A percentile compares a stretch with the other conserved stretches of the same genome.
Conservation (phyloP, 129 eudicot genomes). For the Silybum marianum region DNA sequence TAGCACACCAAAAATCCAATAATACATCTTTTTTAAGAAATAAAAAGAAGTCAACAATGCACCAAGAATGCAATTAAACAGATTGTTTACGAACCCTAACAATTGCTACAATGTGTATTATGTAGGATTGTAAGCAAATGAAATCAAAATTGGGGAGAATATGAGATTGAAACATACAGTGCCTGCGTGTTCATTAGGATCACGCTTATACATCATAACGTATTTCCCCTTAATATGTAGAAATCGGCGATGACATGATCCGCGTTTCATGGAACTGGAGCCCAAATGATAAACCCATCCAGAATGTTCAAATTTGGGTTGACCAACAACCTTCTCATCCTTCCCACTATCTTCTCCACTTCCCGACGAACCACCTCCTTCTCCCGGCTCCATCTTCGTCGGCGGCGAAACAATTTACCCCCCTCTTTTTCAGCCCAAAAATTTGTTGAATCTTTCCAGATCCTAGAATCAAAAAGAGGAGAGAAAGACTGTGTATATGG, state of each 20-base stretch:
- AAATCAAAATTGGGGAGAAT: not conserved
- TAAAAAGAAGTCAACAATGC: too few relatives aligned
- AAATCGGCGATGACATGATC: conserved; percentile 63
- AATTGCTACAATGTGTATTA: conserved; percentile 2
- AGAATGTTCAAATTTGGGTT: conserved; percentile 41
- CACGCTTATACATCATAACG: conserved; percentile 77
- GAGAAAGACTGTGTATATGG: not conserved
- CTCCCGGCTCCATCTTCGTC: conserved; percentile 28
- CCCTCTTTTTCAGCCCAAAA: not conserved
- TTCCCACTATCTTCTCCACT: conserved; percentile 26
- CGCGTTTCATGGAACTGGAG: conserved; percentile 61
- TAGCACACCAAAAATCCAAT: not conserved
- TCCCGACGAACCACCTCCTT: conserved; percentile 41
- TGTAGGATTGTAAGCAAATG: not conserved
- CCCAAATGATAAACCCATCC: conserved; percentile 94
- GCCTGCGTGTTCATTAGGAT: conserved; percentile 65
- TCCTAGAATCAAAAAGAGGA: not conserved
- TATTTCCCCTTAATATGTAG: conserved; percentile 65
- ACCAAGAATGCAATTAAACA: not conserved
- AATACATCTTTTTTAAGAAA: not conserved
- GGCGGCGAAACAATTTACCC: conserved; percentile 26
- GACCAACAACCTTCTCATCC: conserved; percentile 29
- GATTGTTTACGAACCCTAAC: not conserved
- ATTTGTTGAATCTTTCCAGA: not conserved
- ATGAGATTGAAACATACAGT: conserved; percentile 44